A percentile compares a stretch with the other conserved stretches of the same genome.
Evolutionary conservation across 2,329 filamentous ascomycete genomes (phyloP).

Genomic region (Fusarium sp.): DNA sequence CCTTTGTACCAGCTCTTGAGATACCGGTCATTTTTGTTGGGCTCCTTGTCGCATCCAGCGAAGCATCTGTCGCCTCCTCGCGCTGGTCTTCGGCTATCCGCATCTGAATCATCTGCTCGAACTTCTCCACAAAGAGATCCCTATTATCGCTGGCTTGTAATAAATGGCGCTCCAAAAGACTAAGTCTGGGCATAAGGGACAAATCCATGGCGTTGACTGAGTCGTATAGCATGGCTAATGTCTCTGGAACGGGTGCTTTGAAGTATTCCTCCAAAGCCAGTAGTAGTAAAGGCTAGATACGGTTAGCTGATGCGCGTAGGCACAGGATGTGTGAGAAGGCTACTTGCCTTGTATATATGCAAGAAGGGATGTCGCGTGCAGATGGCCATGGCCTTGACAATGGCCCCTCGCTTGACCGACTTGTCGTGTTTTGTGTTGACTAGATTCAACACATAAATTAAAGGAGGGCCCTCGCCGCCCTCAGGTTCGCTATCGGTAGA

Average conservation of each 20-base stretch:
- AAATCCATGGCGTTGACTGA: constrained; percentile 97
- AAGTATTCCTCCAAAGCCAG: constrained; percentile 97
- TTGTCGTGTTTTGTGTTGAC: constrained; percentile 99
- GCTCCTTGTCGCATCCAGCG: constrained; percentile 59
- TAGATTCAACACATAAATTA: constrained; percentile 96
- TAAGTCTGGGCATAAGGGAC: constrained; percentile 89
- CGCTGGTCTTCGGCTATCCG: constrained; percentile 75
- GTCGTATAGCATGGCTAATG: constrained; percentile 87
- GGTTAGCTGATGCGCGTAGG: constrained; percentile 28
- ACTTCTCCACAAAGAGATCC: constrained; percentile 97
- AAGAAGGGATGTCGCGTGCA: constrained; percentile 97
- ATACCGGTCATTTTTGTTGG: constrained; percentile 62
- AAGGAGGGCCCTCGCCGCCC: constrained; percentile 83
- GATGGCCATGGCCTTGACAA: constrained; percentile 99
- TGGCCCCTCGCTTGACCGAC: constrained; percentile 88
- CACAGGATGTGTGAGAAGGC: constrained; percentile 8
- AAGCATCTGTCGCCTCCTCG: constrained; percentile 54
- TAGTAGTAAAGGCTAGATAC: constrained; percentile 79
- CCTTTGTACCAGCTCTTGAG: constrained; percentile 71
- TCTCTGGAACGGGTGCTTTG: constrained; percentile 88
- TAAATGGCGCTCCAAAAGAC: constrained; percentile 84
- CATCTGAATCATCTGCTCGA: constrained; percentile 91
- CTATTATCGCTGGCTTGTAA: constrained; percentile 92
- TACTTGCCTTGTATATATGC: constrained; percentile 92
- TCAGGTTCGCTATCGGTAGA: constrained; percentile 73